Evolutionary conservation across 768 basidiomycete species (phyloP).

Genomic region (Phanerodontia chrysosporium): DNA sequence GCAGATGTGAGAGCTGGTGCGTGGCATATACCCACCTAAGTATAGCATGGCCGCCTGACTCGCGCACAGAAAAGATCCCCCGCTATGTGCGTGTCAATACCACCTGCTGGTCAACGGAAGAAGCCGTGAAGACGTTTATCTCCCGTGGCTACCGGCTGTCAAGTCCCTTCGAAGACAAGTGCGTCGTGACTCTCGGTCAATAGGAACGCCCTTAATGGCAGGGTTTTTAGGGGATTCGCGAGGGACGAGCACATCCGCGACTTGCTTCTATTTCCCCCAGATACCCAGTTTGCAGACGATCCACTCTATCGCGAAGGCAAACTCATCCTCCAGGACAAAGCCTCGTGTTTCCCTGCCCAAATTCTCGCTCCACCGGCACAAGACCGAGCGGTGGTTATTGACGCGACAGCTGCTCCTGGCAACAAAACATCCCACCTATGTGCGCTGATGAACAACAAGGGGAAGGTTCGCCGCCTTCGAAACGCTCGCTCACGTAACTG

Average conservation of each 20-base stretch:
- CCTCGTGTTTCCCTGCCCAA: constrained; percentile 92
- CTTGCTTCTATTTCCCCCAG: constrained; percentile 74
- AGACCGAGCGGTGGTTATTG: constrained; percentile 63
- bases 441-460: constrained; percentile 79
- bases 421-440: constrained; percentile 96
- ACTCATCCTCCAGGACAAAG: constrained; percentile 94
- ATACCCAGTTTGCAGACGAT: constrained; percentile 63
- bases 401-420: constrained; percentile 95
- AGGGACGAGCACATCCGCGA: constrained; percentile 79
- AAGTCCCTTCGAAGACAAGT: constrained; percentile 9
- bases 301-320: constrained; percentile 71
- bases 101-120: constrained; percentile 57
- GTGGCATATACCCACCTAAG: constrained; percentile 14
- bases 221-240: constrained; percentile 54
- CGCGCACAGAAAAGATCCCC: constrained; percentile 57
- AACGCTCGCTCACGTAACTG: no score
- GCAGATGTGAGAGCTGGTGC: constrained; percentile 64
- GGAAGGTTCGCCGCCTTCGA: constrained; percentile 55
- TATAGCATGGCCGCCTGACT: neutral
- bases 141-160: constrained; percentile 53
- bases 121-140: constrained; percentile 56
- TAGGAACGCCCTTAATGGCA: neutral
- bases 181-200: neutral
- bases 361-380: constrained; percentile 71
- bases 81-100: constrained; percentile 87